Percentiles rank a stretch among this genome's conserved stretches.
Conservation (phyloP, 768 basidiomycete species). For the Imleria badia region DNA sequence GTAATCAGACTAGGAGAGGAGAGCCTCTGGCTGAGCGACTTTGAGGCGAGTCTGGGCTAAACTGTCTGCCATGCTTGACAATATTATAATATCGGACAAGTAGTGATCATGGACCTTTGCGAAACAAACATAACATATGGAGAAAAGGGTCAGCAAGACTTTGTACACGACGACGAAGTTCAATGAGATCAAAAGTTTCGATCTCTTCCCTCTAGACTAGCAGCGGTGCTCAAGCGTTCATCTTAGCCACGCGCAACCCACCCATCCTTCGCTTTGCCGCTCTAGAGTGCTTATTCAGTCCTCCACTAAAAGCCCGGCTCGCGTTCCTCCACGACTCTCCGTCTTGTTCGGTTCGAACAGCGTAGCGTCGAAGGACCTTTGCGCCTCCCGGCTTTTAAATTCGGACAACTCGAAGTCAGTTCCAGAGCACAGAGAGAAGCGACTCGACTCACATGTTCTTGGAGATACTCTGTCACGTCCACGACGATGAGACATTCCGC, state of each 20-base stretch:
- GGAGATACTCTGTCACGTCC: constrained; percentile 4
- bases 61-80: no score
- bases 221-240: neutral
- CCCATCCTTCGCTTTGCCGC: neutral
- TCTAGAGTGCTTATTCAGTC: constrained; percentile 11
- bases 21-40: no score
- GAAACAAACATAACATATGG: no score
- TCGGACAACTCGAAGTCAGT: constrained; percentile 1
- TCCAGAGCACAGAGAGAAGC: neutral
- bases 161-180: no score
- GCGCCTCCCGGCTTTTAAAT: constrained; percentile 8
- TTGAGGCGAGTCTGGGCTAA: no score
- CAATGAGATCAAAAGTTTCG: no score
- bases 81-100: no score
- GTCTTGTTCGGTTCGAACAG: neutral
- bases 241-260: constrained; percentile 7
- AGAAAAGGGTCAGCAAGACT: no score
- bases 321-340: constrained; percentile 6
- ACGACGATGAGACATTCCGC: constrained; percentile 2
- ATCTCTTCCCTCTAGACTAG: no score
- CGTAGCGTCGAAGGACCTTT: constrained; percentile 1
- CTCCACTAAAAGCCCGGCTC: constrained; percentile 10
- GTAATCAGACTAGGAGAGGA: no score
- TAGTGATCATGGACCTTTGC: no score
- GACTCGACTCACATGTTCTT: constrained; percentile 7